Evolutionary conservation across 1,284 basidiomycete genomes (phyloP).

Genomic region (Malassezia arunalokei): DNA sequence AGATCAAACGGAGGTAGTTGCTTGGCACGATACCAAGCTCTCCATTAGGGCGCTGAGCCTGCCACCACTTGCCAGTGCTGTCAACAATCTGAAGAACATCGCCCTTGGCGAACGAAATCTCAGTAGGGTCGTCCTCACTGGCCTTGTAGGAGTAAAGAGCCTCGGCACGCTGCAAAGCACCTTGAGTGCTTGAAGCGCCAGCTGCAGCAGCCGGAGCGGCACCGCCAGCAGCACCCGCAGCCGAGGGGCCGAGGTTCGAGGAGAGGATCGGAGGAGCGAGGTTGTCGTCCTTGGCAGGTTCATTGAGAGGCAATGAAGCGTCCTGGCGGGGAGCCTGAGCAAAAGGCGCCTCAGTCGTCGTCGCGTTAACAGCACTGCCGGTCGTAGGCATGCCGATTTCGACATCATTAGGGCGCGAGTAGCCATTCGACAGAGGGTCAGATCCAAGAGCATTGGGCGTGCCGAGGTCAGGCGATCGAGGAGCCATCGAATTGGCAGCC

Average conservation of each 20-base stretch:
- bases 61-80: constrained; percentile 64
- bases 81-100: constrained; percentile 89
- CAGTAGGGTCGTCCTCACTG: constrained; percentile 84
- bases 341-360: neutral
- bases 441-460: neutral
- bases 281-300: constrained; percentile 10
- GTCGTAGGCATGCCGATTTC: constrained; percentile 1
- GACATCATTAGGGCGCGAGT: neutral
- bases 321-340: neutral
- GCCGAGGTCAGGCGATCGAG: neutral
- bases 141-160: constrained; percentile 82
- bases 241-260: constrained; percentile 18
- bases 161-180: constrained; percentile 58
- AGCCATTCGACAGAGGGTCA: neutral
- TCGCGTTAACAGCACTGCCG: neutral
- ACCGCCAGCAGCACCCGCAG: neutral
- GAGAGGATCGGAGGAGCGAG: constrained; percentile 37
- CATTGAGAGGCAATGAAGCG: neutral
- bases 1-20: constrained; percentile 45
- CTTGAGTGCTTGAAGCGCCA: neutral
- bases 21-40: constrained; percentile 56
- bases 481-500: neutral
- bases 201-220: constrained; percentile 5
- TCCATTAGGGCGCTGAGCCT: constrained; percentile 73
- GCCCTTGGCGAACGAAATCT: constrained; percentile 85